Evolutionary conservation across 2,329 filamentous ascomycete genomes (phyloP).

Genomic region (Trichoderma semiorbis): DNA sequence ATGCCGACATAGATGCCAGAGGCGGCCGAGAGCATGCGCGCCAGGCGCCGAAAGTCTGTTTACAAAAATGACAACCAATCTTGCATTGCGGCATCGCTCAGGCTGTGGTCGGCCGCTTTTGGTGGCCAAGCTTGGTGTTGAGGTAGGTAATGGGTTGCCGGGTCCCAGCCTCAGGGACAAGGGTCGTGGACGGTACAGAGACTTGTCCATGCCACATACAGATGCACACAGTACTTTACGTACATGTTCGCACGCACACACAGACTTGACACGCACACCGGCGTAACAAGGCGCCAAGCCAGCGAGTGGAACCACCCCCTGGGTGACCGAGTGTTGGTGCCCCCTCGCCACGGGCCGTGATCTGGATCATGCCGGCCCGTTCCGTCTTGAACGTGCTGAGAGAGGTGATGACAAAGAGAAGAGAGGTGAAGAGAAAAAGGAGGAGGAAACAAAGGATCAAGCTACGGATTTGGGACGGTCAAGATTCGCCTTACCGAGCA

Average conservation of each 20-base stretch:
- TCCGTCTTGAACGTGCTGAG: constrained; percentile 13
- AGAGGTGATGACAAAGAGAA: background rate
- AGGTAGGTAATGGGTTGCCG: background rate
- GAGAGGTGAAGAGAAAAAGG: background rate
- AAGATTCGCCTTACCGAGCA: too few species aligned
- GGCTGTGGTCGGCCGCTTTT: background rate
- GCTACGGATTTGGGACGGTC: background rate
- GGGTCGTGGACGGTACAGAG: background rate
- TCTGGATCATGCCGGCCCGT: constrained; percentile 19
- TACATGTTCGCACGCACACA: background rate
- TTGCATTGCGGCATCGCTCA: constrained; percentile 7
- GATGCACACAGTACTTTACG: background rate
- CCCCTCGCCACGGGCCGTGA: constrained; percentile 19
- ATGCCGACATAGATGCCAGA: background rate
- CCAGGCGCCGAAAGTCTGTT: constrained; percentile 11
- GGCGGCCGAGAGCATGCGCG: background rate
- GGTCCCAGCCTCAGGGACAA: background rate
- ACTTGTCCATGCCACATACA: background rate
- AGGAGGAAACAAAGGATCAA: background rate
- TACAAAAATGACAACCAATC: background rate
- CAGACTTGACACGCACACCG: background rate
- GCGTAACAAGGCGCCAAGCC: constrained; percentile 15
- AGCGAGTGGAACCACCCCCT: constrained; percentile 18
- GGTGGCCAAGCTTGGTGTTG: constrained; percentile 2
- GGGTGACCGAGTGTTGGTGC: constrained; percentile 16